Base-by-base conservation (phyloP, 1,139 yeast genomes). In the Kurtzmaniella natalensis region DNA sequence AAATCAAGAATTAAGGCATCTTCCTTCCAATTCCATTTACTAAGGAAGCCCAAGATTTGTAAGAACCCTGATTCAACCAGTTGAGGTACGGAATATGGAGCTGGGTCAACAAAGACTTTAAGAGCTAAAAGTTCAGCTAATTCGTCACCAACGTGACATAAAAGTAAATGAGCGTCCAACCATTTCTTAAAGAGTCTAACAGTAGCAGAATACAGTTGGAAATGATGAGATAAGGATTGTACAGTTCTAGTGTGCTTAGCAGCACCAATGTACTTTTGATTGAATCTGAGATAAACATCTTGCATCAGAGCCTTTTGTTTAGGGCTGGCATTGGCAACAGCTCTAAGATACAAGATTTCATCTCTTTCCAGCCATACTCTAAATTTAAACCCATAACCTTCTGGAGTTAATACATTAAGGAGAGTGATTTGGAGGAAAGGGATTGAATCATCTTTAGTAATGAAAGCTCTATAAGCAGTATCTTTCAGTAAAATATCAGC, bases 11-110 rank as follows among this genome's bases (percentile, higher is more conserved):
- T 73, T 42, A 92, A 61, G 2, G 95, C 83, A 32, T 81, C 88
- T 43, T 84, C 94, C 48, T 77, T 81, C 98, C 98, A 92, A 55
- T 92, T 89, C 98, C 98, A 94, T 28, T 62, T 61, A 11, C 95
- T 73, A 30, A 92, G 59, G 49, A 82, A 85, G 34, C 74, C 70
- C 29, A 94, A 57, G 15, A 81, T 72, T 40, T 94, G 81, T 40
- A 85, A 65, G 51, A 92, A 87, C 10, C 96, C 98, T 39, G 81
- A 72, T 43, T 77, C 81, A 7, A 82, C 78, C 30, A 94, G 80
- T 32, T 82, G 76, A 3, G 98, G 97, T 3, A 78, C 71, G 1
- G 78, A 70, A 57, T 74, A 88, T 18, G 96, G 95, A 0, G 86
- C 80, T 11, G 92, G 81, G 50, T 88, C 95, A 31, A 87, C 82